Conservation (phyloP, 2,329 filamentous ascomycete genomes). For the Neopestalotiopsis sp. region DNA sequence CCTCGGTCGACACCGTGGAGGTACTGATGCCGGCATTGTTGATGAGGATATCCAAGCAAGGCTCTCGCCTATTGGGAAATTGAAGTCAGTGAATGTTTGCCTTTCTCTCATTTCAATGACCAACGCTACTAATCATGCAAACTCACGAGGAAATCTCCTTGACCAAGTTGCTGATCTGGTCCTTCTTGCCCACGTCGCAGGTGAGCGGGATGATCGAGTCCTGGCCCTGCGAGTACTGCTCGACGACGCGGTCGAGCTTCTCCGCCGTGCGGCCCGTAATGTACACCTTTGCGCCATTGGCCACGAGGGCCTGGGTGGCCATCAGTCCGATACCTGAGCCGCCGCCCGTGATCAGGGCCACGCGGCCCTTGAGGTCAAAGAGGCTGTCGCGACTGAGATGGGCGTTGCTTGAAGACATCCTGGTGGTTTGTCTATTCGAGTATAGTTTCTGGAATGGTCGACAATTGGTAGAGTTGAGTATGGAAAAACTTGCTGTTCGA, state of each 20-base stretch:
- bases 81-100: too few species aligned
- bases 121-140: too few species aligned
- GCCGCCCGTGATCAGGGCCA: constrained; percentile 54
- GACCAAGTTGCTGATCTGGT: constrained; percentile 62
- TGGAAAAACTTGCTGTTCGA: neutral
- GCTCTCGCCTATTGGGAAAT: constrained; percentile 43
- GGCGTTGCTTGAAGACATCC: constrained; percentile 36
- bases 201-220: constrained; percentile 65
- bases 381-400: constrained; percentile 43
- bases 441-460: neutral
- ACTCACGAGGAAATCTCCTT: constrained; percentile 54
- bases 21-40: constrained; percentile 73
- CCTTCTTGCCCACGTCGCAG: constrained; percentile 68
- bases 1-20: constrained; percentile 58
- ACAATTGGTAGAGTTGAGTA: neutral
- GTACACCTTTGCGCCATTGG: constrained; percentile 73
- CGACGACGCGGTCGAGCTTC: constrained; percentile 64
- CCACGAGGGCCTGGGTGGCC: constrained; percentile 70
- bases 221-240: constrained; percentile 60
- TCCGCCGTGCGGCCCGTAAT: constrained; percentile 70
- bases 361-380: constrained; percentile 48
- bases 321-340: constrained; percentile 72
- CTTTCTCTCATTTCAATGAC: too few species aligned
- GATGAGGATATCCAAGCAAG: constrained; percentile 67
- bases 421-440: constrained; percentile 23